Base-by-base conservation (phyloP, 2,329 filamentous ascomycete species). In the Aspergillus pseudonomiae region DNA sequence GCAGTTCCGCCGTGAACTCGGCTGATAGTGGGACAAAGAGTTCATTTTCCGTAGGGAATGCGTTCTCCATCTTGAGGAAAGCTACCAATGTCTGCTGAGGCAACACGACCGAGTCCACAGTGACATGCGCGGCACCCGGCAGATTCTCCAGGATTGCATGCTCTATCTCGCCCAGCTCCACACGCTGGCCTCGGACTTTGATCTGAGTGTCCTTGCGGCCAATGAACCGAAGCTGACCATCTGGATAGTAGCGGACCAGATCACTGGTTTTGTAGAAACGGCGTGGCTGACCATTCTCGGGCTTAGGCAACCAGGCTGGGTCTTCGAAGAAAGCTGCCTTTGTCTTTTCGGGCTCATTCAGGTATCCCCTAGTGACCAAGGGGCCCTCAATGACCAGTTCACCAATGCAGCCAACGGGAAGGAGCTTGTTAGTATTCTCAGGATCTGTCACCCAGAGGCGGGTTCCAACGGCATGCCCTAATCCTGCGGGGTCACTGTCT, bases 231-330 rank as follows among this genome's bases (percentile, higher is more conserved):
- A 63, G 50, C 34, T 63, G 67, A 2, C 73, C 73, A 54, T 72
- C 67, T 5, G 59, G 39, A 32, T 67, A 62, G 57, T 71, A 73
- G 16, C 64, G 63, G 0, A 67, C 70, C 21, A 77, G 63, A 62
- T 77, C 74, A 4, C 74, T 74, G 1, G 72, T 74, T 57, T 70
- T 71, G 60, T 73, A 74, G 48, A 72, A 57, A 24, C 48, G 67
- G 11, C 46, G 34, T 19, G 55, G 28, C 21, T 57, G 56, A 7
- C 26, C 26, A 6, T 54, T 34, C 19, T 45, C 32, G 16, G 59
- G 9, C 9, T 45, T 16, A 9, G 46, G 11, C 28, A 60, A 54
- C 72, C 73, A 74, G 30, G 61, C 45, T 7, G 70, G 72, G 54
- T 63, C 60, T 10, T 65, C 53, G 14, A 75, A 68, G 62, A 74